Evolutionary conservation across 345 rosid genomes (phyloP).

Genomic region (Excoecaria cochinchinensis): DNA sequence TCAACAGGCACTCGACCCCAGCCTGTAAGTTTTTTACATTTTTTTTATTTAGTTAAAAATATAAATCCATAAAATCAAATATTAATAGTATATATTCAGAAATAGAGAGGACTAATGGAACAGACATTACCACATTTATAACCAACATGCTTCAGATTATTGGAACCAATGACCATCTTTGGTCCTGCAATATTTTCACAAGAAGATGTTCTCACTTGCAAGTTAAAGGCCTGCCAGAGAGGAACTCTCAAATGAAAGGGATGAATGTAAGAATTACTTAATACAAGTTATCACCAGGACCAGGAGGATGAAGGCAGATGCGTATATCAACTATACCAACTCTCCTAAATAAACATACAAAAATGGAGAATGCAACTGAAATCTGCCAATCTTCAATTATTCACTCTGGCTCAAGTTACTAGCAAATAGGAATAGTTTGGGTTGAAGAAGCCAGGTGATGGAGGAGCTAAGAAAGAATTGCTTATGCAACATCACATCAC

Average conservation of each 20-base stretch:
- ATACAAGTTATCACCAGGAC: background rate
- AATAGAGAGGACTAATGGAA: too few relatives aligned
- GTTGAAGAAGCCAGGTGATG: too few relatives aligned
- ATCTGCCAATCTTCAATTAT: background rate
- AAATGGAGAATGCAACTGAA: background rate
- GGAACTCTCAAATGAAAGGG: constrained; percentile 1
- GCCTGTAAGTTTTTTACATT: too few relatives aligned
- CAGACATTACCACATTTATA: too few relatives aligned
- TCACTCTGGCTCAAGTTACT: background rate
- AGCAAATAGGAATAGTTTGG: too few relatives aligned
- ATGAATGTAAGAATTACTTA: background rate
- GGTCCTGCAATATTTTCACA: constrained; percentile 43
- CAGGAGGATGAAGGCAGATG: background rate
- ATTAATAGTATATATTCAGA: too few relatives aligned
- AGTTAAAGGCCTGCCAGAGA: constrained; percentile 10
- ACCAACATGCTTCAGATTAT: too few relatives aligned
- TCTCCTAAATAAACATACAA: background rate
- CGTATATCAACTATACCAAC: background rate
- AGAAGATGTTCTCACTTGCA: constrained; percentile 23
- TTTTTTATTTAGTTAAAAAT: too few relatives aligned
- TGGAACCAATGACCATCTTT: constrained; percentile 55
- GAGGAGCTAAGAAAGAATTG: background rate
- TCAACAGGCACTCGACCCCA: too few relatives aligned
- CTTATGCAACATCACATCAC: constrained; percentile 9
- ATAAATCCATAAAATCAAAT: too few relatives aligned